Conservation (phyloP, 1,284 basidiomycete genomes). For the Rhodotorula sp. region DNA sequence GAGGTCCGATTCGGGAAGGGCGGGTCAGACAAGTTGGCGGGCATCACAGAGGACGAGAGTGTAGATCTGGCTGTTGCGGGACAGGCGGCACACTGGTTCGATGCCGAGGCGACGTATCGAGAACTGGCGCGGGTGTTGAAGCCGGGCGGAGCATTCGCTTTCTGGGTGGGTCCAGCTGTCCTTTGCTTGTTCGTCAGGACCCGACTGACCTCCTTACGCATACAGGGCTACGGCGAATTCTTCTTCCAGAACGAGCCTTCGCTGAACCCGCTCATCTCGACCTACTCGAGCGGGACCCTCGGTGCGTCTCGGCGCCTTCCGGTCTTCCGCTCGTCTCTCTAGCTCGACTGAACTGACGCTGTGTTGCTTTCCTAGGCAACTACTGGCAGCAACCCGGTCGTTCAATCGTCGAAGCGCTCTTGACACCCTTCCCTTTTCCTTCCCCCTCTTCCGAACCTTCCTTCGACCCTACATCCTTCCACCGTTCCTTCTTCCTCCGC, state of each 20-base stretch:
- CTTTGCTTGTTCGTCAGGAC: not conserved
- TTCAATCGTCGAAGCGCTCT: conserved; percentile 67
- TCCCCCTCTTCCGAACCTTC: conserved; percentile 42
- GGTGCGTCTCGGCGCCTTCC: conserved; percentile 27
- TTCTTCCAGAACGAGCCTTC: conserved; percentile 62
- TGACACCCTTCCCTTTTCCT: conserved; percentile 66
- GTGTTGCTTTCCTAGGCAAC: conserved; percentile 56
- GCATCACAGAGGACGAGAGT: conserved; percentile 58
- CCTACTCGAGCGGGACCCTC: conserved; percentile 58
- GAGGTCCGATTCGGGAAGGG: conserved; percentile 42
- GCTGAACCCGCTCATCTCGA: conserved; percentile 60
- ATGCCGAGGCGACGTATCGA: conserved; percentile 69
- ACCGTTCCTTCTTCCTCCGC: conserved; percentile 16
- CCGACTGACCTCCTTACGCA: too few relatives aligned
- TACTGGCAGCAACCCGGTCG: conserved; percentile 80
- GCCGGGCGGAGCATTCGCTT: conserved; percentile 67
- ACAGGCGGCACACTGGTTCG: conserved; percentile 84
- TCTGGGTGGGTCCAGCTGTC: conserved; percentile 61
- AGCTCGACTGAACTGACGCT: too few relatives aligned
- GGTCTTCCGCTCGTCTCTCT: too few relatives aligned
- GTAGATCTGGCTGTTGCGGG: conserved; percentile 75
- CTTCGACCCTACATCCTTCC: conserved; percentile 17
- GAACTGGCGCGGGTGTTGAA: conserved; percentile 64
- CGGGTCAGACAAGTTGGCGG: conserved; percentile 55
- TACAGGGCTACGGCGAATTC: conserved; percentile 74